A percentile compares a stretch with the other conserved stretches of the same genome.
phyloP scores from a whole-genome alignment of 2,329 filamentous ascomycete species.

The Hysterium pulicare region DNA sequence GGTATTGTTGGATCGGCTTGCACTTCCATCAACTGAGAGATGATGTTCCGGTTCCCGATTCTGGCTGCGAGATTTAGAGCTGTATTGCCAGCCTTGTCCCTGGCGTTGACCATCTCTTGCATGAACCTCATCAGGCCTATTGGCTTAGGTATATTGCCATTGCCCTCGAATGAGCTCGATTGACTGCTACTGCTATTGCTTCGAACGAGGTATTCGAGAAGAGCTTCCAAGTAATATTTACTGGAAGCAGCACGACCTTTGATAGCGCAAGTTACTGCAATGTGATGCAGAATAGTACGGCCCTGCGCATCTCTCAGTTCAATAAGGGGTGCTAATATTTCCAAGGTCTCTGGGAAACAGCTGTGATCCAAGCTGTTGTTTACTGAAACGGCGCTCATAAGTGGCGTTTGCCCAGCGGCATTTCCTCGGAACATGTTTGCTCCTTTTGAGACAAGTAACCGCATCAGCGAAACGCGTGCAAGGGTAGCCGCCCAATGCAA shows the following conservation, averaged over 20 bases:
- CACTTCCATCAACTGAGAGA: conserved; percentile 93
- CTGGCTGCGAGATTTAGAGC: conserved; percentile 90
- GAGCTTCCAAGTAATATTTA: conserved; percentile 91
- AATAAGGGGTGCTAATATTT: conserved; percentile 84
- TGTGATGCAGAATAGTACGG: conserved; percentile 90
- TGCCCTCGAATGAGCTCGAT: conserved; percentile 45
- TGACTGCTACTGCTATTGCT: conserved; percentile 50
- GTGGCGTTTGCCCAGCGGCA: conserved; percentile 80
- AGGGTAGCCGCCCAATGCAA: conserved; percentile 96
- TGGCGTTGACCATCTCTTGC: conserved; percentile 93
- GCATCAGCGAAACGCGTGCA: conserved; percentile 76
- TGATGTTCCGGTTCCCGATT: conserved; percentile 90
- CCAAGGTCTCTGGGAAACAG: conserved; percentile 85
- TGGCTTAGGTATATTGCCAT: conserved; percentile 55
- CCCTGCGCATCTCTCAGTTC: conserved; percentile 87
- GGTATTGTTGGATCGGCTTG: conserved; percentile 89
- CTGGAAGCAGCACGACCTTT: conserved; percentile 89
- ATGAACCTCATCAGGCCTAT: conserved; percentile 93
- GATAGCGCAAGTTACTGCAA: conserved; percentile 91
- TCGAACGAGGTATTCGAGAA: conserved; percentile 90
- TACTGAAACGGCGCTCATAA: conserved; percentile 89
- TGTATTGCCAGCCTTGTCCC: conserved; percentile 91
- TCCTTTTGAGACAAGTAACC: conserved; percentile 76
- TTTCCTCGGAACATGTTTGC: conserved; percentile 88
- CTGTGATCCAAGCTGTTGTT: conserved; percentile 91